These are phyloP conservation scores for Plantago elongata DNA, from an alignment of 257 asterid genomes.

Conservation along the genomic window DNA sequence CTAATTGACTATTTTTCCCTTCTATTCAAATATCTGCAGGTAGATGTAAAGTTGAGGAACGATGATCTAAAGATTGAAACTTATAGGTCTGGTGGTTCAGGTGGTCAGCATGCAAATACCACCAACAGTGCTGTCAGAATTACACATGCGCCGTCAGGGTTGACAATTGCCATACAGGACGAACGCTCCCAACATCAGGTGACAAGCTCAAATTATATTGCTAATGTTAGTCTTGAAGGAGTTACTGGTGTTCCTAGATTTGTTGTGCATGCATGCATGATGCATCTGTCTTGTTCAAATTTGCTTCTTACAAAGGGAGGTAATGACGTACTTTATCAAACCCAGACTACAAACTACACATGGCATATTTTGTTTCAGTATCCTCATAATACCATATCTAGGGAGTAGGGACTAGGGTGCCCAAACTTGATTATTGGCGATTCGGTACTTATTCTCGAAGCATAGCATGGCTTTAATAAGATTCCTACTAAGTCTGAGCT, in stretches of 20 bases:
- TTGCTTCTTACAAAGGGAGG: too few species aligned
- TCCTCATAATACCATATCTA: too few species aligned
- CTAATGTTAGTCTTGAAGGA: slow-evolving; percentile 2
- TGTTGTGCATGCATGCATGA: background rate
- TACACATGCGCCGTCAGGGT: slow-evolving; percentile 82
- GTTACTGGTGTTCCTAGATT: background rate
- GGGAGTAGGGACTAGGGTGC: too few species aligned
- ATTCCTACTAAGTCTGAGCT: too few species aligned
- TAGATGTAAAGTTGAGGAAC: slow-evolving; percentile 68
- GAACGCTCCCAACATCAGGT: slow-evolving; percentile 96
- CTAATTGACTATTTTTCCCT: background rate
- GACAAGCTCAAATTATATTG: slow-evolving; percentile 16
- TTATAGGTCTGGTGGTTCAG: slow-evolving; percentile 91
- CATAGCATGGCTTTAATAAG: too few species aligned
- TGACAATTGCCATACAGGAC: slow-evolving; percentile 83
- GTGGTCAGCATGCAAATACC: slow-evolving; percentile 94
- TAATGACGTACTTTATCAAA: too few species aligned
- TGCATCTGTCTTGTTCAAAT: background rate
- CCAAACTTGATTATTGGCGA: too few species aligned
- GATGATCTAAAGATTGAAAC: slow-evolving; percentile 92
- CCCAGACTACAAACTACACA: too few species aligned
- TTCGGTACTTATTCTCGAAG: too few species aligned
- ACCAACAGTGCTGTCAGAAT: slow-evolving; percentile 96
- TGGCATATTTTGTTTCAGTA: too few species aligned
- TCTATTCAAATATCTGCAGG: slow-evolving; percentile 43